These are phyloP conservation scores for Hepatocystis sp. DNA, from an alignment of 169 alveolate genomes.

Conservation along the genomic window DNA sequence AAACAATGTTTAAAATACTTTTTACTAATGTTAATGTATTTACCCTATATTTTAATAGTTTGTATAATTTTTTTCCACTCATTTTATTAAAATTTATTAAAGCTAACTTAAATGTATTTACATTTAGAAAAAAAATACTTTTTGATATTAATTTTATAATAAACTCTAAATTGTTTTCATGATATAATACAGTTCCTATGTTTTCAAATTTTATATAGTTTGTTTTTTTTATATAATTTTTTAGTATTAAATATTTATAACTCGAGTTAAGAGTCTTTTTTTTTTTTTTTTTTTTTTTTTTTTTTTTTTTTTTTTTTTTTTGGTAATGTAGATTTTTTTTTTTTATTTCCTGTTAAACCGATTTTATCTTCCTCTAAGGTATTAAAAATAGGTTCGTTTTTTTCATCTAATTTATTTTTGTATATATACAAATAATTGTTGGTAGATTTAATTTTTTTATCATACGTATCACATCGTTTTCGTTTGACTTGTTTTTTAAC, in stretches of 20 bases:
- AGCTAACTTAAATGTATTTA: slow-evolving; percentile 53
- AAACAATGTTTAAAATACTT: slow-evolving; percentile 39
- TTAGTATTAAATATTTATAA: not conserved
- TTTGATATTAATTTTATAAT: slow-evolving; percentile 47
- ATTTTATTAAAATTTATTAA: slow-evolving; percentile 39
- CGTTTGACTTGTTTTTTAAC: too few relatives aligned
- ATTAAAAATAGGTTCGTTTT: slow-evolving; percentile 38
- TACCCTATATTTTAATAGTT: slow-evolving; percentile 29
- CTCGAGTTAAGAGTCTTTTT: not conserved
- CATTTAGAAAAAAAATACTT: slow-evolving; percentile 46
- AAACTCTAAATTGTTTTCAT: slow-evolving; percentile 56
- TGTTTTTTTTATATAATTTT: slow-evolving; percentile 47
- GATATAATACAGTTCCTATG: slow-evolving; percentile 51
- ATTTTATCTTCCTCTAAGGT: too few relatives aligned
- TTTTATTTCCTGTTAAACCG: too few relatives aligned
- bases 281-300: not conserved
- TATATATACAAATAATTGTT: slow-evolving; percentile 47
- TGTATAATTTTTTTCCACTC: slow-evolving; percentile 62
- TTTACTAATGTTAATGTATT: slow-evolving; percentile 38
- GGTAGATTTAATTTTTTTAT: too few relatives aligned
- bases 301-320: not conserved
- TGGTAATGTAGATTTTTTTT: too few relatives aligned
- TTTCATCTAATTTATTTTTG: slow-evolving; percentile 49
- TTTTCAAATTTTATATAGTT: slow-evolving; percentile 27
- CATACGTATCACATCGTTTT: too few relatives aligned